Conservation (phyloP, 176 grass and related monocot species). For the Hyparrhenia diplandra region DNA sequence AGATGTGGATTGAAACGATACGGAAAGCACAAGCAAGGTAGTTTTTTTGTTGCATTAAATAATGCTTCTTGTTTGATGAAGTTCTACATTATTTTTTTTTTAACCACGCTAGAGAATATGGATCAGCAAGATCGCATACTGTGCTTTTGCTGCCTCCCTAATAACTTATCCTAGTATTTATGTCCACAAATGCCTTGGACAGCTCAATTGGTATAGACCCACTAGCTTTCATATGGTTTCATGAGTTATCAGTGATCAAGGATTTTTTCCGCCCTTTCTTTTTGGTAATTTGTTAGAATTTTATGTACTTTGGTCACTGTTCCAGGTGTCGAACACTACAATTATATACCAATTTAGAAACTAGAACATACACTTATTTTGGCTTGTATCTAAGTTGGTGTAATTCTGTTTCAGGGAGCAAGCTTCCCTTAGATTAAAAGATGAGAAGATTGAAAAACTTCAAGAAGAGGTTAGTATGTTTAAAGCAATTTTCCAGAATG, state of each 20-base stretch:
- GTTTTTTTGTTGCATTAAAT: not conserved
- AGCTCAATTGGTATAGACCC: too few relatives aligned
- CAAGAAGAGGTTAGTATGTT: constrained; percentile 69
- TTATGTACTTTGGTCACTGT: not conserved
- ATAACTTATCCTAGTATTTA: not conserved
- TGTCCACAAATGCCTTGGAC: not conserved
- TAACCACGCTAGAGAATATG: not conserved
- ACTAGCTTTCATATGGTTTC: not conserved
- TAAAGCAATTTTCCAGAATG: not conserved
- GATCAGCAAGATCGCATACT: not conserved
- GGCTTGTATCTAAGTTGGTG: not conserved
- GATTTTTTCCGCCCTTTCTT: not conserved
- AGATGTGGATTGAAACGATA: constrained; percentile 69
- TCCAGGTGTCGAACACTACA: constrained; percentile 3
- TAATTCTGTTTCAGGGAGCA: too few relatives aligned
- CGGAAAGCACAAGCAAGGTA: constrained; percentile 66
- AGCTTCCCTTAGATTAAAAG: not conserved
- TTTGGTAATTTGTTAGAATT: not conserved
- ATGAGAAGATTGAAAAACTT: constrained; percentile 36
- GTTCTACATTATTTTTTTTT: constrained; percentile 23
- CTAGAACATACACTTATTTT: not conserved
- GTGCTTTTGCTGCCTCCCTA: not conserved
- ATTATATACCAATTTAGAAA: not conserved
- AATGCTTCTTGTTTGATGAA: constrained; percentile 5
- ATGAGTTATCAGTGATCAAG: too few relatives aligned